These are phyloP conservation scores for Brassica hybrid DNA, from an alignment of 441 rosid genomes.

Conservation along the genomic window DNA sequence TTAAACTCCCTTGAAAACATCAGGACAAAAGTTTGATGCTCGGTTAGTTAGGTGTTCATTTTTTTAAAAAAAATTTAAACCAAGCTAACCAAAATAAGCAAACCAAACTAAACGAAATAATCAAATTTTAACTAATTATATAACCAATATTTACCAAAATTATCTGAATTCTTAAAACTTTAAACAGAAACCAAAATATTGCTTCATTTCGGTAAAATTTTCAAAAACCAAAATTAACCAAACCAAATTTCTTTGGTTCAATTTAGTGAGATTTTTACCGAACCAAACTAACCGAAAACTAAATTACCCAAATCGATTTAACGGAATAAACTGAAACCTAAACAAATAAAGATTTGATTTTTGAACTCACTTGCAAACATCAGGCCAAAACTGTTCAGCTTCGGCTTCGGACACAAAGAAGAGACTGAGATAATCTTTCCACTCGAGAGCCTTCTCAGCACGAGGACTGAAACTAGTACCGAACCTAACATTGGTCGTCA, in stretches of 20 bases:
- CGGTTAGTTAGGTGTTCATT: background rate
- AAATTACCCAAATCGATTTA: background rate
- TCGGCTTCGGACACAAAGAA: conserved; percentile 38
- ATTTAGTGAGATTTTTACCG: background rate
- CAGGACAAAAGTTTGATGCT: conserved; percentile 41
- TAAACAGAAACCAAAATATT: background rate
- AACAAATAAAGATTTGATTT: too few relatives aligned
- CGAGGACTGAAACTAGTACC: conserved; percentile 50
- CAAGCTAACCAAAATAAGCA: background rate
- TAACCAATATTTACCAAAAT: background rate
- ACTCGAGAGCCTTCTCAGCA: conserved; percentile 48
- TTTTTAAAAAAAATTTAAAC: too few relatives aligned
- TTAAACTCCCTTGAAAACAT: conserved; percentile 43
- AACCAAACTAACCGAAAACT: background rate
- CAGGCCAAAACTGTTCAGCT: conserved; percentile 35
- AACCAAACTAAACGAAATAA: background rate
- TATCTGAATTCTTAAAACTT: too few relatives aligned
- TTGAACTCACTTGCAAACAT: too few relatives aligned
- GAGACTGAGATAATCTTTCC: conserved; percentile 57
- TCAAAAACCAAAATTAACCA: too few relatives aligned
- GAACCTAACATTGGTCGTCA: conserved; percentile 38
- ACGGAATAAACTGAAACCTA: background rate
- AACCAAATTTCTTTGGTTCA: background rate
- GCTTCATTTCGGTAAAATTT: background rate
- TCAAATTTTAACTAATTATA: background rate